Evolutionary conservation across 495 filamentous ascomycete genomes (phyloP), one percentile per base, ranked within the genome.

Genomic region (Neurospora discreta): DNA sequence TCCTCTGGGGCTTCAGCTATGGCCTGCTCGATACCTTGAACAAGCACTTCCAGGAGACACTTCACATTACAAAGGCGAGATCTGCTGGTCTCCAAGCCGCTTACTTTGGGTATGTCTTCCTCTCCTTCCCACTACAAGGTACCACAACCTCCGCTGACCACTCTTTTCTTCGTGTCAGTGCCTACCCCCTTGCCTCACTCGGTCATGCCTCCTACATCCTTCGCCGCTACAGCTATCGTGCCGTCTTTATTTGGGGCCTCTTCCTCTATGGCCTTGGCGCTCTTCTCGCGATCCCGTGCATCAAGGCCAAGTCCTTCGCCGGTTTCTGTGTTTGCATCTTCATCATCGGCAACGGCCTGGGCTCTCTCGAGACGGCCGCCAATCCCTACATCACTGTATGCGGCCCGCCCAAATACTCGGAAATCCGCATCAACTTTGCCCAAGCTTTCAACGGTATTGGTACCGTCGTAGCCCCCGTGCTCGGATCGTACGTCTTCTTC

Each of bases 1-100:
- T 97, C 76, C 82, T 96, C 5, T 95, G 92, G 93, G 93, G 93
- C 0, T 93, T 97, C 75, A 90, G 91, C 0, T 95, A 96, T 77
- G 92, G 93, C 30, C 86, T 97, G 44, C 85, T 97, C 30, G 77
- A 78, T 30, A 77, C 75, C 11, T 71, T 78, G 30, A 78, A 78
- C 74, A 78, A 78, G 71, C 76, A 79, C 70, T 78, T 78, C 68
- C 77, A 78, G 71, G 75, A 77, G 73, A 77, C 73, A 52, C 84
- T 96, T 43, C 80, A 60, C 58, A 77, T 83, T 60, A 77, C 60
- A 70, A 73, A 74, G 20, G 71, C 76, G 39, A 75, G 80, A 26
- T 78, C 78, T 10, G 74, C 82, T 5, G 81, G 81, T n/a, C 70
- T 83, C 7, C 76, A 77, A 38, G 76, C 76, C 5, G 81, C 81